phyloP scores from a whole-genome alignment of 208 protist species.

The Herpetomonas samuelpessoai region DNA sequence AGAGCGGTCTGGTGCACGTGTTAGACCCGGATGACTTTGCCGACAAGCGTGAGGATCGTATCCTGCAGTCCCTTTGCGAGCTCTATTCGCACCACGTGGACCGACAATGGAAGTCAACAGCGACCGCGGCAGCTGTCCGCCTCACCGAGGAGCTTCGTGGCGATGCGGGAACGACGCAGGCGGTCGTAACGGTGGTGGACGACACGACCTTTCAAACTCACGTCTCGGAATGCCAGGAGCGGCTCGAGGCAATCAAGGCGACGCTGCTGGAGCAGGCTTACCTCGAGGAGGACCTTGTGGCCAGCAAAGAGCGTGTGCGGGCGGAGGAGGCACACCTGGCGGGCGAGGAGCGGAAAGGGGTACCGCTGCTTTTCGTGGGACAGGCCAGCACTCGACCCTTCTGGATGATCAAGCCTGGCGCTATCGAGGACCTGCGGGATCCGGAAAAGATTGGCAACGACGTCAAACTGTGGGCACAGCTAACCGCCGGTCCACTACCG shows the following conservation, averaged over 20 bases:
- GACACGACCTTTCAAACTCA: constrained; percentile 9
- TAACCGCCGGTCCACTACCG: constrained; percentile 31
- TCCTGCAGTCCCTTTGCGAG: constrained; percentile 53
- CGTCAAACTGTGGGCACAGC: constrained; percentile 31
- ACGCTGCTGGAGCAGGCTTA: constrained; percentile 4
- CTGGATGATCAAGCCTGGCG: constrained; percentile 40
- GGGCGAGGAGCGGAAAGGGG: constrained; percentile 33
- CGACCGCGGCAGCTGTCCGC: background rate
- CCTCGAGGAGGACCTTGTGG: constrained; percentile 17
- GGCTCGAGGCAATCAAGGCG: constrained; percentile 7
- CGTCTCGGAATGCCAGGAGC: constrained; percentile 5
- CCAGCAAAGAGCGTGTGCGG: constrained; percentile 9
- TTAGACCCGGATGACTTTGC: constrained; percentile 60
- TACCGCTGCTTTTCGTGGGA: constrained; percentile 50
- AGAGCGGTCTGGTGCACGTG: constrained; percentile 34
- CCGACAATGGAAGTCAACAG: background rate
- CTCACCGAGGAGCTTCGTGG: background rate
- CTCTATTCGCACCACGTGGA: constrained; percentile 29
- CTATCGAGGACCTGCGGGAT: constrained; percentile 43
- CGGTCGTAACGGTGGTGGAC: background rate
- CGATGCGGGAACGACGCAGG: background rate
- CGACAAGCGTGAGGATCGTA: constrained; percentile 62
- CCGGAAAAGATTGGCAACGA: constrained; percentile 21
- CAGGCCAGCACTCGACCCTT: constrained; percentile 27
- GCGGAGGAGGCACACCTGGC: constrained; percentile 30